phyloP scores from a whole-genome alignment of 108 stramenopile species.

The Stephanodiscus triporus region DNA sequence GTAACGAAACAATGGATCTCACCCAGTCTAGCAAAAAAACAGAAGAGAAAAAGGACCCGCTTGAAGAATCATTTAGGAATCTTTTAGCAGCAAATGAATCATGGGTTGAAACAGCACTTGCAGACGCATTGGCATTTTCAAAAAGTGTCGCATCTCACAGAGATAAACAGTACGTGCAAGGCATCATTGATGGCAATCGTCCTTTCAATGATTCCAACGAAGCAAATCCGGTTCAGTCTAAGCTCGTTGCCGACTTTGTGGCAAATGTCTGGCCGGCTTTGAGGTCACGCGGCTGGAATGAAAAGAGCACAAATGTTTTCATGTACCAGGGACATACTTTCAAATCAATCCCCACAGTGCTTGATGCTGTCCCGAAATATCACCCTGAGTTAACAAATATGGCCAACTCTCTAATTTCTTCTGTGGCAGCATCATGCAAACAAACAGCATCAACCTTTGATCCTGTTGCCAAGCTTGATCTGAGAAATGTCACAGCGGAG shows the following conservation, averaged over 20 bases:
- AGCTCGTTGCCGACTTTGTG: slow-evolving; percentile 36
- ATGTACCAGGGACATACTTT: slow-evolving; percentile 46
- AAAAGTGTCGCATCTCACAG: slow-evolving; percentile 37
- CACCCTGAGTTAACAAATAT: slow-evolving; percentile 73
- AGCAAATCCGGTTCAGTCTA: slow-evolving; percentile 20
- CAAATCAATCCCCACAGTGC: slow-evolving; percentile 55
- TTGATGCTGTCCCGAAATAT: slow-evolving; percentile 56
- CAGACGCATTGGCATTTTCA: slow-evolving; percentile 58
- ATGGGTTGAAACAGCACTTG: slow-evolving; percentile 53
- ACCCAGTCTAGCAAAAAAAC: background rate
- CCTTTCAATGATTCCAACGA: slow-evolving; percentile 4
- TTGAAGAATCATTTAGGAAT: slow-evolving; percentile 27
- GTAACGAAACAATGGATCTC: background rate
- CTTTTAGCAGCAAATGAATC: slow-evolving; percentile 32
- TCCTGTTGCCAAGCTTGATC: slow-evolving; percentile 18
- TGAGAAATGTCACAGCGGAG: slow-evolving; percentile 34
- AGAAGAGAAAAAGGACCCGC: slow-evolving; percentile 18
- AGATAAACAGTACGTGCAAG: slow-evolving; percentile 22
- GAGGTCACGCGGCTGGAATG: slow-evolving; percentile 73
- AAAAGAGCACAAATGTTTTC: slow-evolving; percentile 24
- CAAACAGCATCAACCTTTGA: slow-evolving; percentile 26
- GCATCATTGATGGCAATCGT: slow-evolving; percentile 27
- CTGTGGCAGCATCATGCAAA: slow-evolving; percentile 28
- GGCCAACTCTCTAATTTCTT: slow-evolving; percentile 53
- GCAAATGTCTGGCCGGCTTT: slow-evolving; percentile 68